Conservation (phyloP, 2,329 filamentous ascomycete genomes). For the Chrysosphaeria jannelii region DNA sequence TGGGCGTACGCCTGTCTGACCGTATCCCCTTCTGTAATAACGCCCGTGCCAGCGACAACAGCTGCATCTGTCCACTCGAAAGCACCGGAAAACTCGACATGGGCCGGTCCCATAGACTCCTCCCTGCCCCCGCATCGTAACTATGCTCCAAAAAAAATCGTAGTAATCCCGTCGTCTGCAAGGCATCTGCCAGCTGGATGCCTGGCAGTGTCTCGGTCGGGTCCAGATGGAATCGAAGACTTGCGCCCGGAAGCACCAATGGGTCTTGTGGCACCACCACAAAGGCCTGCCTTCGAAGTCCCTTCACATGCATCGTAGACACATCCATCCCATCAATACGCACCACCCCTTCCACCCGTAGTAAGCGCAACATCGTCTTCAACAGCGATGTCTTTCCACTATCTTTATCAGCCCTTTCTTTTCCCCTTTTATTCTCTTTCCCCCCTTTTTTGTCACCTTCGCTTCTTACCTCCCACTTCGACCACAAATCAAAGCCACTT, state of each 20-base stretch:
- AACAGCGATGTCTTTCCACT: conserved; percentile 16
- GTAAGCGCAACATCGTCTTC: conserved; percentile 16
- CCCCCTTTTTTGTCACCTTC: too few relatives aligned
- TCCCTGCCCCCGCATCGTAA: not conserved
- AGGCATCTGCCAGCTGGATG: conserved; percentile 1
- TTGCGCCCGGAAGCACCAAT: conserved; percentile 3
- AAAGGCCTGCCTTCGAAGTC: conserved; percentile 14
- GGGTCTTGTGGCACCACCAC: conserved; percentile 10
- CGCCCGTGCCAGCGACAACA: conserved; percentile 3
- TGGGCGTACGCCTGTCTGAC: conserved; percentile 1
- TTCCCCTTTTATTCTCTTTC: too few relatives aligned
- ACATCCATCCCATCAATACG: conserved; percentile 17
- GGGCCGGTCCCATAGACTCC: conserved; percentile 1
- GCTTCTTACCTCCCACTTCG: too few relatives aligned
- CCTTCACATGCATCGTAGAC: conserved; percentile 10
- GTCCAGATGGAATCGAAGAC: conserved; percentile 4
- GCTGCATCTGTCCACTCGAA: conserved; percentile 4
- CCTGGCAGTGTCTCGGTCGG: conserved; percentile 2
- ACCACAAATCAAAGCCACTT: too few relatives aligned
- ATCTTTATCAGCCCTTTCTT: too few relatives aligned
- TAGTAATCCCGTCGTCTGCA: conserved; percentile 2
- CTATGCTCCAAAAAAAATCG: not conserved
- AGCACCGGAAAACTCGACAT: conserved; percentile 3
- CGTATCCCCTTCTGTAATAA: conserved; percentile 1
- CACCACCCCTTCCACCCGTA: conserved; percentile 14